Evolutionary conservation across 2,329 filamentous ascomycete species (phyloP), one percentile per base, ranked within the genome.

Genomic region (Trichophyton schoenleinii): DNA sequence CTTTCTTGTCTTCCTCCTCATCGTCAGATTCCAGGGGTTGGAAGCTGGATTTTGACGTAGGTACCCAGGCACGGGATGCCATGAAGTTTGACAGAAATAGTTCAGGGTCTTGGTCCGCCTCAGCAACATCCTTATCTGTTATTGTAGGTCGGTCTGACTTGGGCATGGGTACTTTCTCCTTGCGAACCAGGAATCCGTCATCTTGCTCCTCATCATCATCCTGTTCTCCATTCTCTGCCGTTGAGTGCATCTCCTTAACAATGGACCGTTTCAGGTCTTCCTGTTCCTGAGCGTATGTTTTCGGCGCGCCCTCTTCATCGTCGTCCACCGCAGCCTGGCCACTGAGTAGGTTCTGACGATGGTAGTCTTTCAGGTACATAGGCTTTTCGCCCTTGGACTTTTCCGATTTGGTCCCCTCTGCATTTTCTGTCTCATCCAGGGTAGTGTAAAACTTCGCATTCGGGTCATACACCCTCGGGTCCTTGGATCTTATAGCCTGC

Each of bases 11-110:
- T 49, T 89, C 82, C 5, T 85, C 83, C n/a, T 84, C 89, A 59
- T 96, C 91, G 67, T 99, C 94, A 0, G 91, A 96, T 70, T 96
- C 90, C 62, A 99, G 88, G 0, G 91, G 88, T 67, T 91, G 80
- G 74, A 89, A 91, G 48, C 82, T 81, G 22, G 83, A 79, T 48
- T 79, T 80, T 59, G 83, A 83, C 8, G 82, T 81, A 0, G 88
- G 84, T 5, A 92, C 82, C 94, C 94, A 99, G 15, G 91, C 92
- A 63, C 91, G 85, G 6, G 91, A 83, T n/a, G 87, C 83, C 82
- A 99, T 84, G 76, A 96, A 99, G 73, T 96, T 96, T 60, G 89
- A 92, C n/a, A 99, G 78, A 72, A 90, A 99, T 0, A 83, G 87
- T 70, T 97, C 92, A 0, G 92, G 94, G 70, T 99, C 86, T 72